Evolutionary conservation across 2,329 filamentous ascomycete genomes (phyloP).

Genomic region (Fusarium papillatum): DNA sequence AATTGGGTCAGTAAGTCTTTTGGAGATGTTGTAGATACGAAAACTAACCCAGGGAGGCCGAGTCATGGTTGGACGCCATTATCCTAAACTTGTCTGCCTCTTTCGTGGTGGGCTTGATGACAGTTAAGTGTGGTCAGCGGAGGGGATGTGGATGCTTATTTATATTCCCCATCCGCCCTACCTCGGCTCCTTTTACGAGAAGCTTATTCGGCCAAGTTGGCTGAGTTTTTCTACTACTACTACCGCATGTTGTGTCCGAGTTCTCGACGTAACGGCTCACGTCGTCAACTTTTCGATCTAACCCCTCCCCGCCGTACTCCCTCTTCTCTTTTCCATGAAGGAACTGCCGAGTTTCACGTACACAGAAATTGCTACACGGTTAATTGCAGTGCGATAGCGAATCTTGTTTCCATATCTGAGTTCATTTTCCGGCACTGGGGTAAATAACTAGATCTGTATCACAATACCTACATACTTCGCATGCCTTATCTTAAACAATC

Average conservation of each 20-base stretch:
- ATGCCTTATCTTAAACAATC: not conserved
- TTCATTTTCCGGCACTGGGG: too few species aligned
- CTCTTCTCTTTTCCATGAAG: too few species aligned
- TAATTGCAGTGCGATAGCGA: too few species aligned
- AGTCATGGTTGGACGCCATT: constrained; percentile 5
- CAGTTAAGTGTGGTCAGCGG: not conserved
- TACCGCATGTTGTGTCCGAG: too few species aligned
- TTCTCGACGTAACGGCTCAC: too few species aligned
- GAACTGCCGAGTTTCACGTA: too few species aligned
- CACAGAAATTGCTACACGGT: too few species aligned
- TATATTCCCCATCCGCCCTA: not conserved
- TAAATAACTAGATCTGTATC: not conserved
- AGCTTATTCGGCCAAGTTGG: not conserved
- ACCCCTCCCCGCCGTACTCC: too few species aligned
- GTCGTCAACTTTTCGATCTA: too few species aligned
- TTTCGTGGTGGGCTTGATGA: not conserved
- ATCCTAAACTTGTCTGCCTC: not conserved
- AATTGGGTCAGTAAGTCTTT: rapidly evolving
- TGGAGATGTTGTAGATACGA: not conserved
- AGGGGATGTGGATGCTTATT: not conserved
- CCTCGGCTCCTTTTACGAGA: not conserved
- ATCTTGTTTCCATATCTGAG: too few species aligned
- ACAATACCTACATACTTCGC: not conserved
- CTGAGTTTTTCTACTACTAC: not conserved
- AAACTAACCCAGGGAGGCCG: not conserved